A percentile compares a stretch with the other conserved stretches of the same genome.
Evolutionary conservation across 2,329 filamentous ascomycete species (phyloP).

Genomic region (Fusarium nanum): DNA sequence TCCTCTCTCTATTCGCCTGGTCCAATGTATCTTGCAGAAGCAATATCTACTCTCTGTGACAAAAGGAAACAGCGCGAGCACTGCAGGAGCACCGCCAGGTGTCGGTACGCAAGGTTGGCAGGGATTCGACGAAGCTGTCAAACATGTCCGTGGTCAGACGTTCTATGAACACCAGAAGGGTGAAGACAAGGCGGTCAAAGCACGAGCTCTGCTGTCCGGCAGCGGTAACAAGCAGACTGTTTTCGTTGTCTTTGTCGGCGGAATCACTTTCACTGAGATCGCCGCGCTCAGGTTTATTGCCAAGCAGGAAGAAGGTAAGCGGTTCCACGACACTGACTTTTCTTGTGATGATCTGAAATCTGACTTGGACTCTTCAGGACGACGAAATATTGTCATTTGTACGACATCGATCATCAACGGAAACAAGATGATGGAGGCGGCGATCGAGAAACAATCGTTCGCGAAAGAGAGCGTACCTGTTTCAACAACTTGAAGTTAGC

Average conservation of each 20-base stretch:
- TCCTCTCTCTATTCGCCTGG: slow-evolving; percentile 87
- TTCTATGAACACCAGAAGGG: slow-evolving; percentile 94
- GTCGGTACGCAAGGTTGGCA: slow-evolving; percentile 84
- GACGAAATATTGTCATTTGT: slow-evolving; percentile 88
- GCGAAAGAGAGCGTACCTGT: slow-evolving; percentile 54
- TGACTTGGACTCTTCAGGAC: slow-evolving; percentile 59
- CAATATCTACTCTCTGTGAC: slow-evolving; percentile 79
- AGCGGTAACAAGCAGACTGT: slow-evolving; percentile 84
- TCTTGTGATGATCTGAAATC: not conserved
- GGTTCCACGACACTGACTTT: not conserved
- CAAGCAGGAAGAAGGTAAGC: slow-evolving; percentile 78
- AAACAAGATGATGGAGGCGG: slow-evolving; percentile 86
- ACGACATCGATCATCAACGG: slow-evolving; percentile 93
- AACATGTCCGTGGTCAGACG: slow-evolving; percentile 86
- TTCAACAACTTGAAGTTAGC: slow-evolving; percentile 33
- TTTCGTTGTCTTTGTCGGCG: slow-evolving; percentile 97
- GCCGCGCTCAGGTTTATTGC: slow-evolving; percentile 92
- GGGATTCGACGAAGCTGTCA: slow-evolving; percentile 91
- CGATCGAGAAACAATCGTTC: slow-evolving; percentile 78
- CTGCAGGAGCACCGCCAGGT: slow-evolving; percentile 53
- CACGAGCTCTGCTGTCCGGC: slow-evolving; percentile 83
- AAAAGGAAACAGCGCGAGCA: slow-evolving; percentile 65
- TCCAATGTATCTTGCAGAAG: slow-evolving; percentile 95
- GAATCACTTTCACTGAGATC: slow-evolving; percentile 95
- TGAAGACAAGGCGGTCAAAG: slow-evolving; percentile 91